Evolutionary conservation across 257 asterid genomes (phyloP), one percentile per base, ranked within the genome.

Genomic region (Verbascum thapsus): DNA sequence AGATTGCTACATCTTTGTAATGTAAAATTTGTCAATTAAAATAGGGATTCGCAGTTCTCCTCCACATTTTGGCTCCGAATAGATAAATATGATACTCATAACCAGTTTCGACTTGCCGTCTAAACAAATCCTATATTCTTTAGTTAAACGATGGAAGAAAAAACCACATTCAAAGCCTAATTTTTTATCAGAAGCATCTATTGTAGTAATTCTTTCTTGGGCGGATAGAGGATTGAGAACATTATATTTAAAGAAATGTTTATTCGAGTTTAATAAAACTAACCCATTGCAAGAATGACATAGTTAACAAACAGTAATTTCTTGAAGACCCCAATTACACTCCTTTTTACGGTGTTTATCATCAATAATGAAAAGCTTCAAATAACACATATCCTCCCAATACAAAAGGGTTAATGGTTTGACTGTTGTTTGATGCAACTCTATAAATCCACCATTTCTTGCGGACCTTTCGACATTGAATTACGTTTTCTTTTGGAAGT

Each of bases 41-140:
- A n/a, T n/a, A n/a, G n/a, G n/a, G n/a, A n/a, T n/a, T n/a, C n/a
- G n/a, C n/a, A n/a, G n/a, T n/a, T n/a, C n/a, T n/a, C n/a, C n/a
- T n/a, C n/a, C n/a, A n/a, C n/a, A n/a, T n/a, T n/a, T n/a, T n/a
- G n/a, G n/a, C n/a, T n/a, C n/a, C n/a, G n/a, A n/a, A n/a, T n/a
- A n/a, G n/a, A n/a, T n/a, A n/a, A n/a, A n/a, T n/a, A n/a, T n/a
- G n/a, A n/a, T n/a, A n/a, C n/a, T n/a, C n/a, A n/a, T n/a, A n/a
- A n/a, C n/a, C n/a, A n/a, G n/a, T n/a, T n/a, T n/a, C n/a, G n/a
- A n/a, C n/a, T n/a, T n/a, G n/a, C n/a, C n/a, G n/a, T n/a, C n/a
- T n/a, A n/a, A n/a, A n/a, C n/a, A n/a, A n/a, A n/a, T n/a, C 44
- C 30, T 42, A 16, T 42, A 32, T 61, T 61, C 56, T 9, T 32